phyloP scores from a whole-genome alignment of 2,329 filamentous ascomycete genomes.

The Falciphora oryzae region DNA sequence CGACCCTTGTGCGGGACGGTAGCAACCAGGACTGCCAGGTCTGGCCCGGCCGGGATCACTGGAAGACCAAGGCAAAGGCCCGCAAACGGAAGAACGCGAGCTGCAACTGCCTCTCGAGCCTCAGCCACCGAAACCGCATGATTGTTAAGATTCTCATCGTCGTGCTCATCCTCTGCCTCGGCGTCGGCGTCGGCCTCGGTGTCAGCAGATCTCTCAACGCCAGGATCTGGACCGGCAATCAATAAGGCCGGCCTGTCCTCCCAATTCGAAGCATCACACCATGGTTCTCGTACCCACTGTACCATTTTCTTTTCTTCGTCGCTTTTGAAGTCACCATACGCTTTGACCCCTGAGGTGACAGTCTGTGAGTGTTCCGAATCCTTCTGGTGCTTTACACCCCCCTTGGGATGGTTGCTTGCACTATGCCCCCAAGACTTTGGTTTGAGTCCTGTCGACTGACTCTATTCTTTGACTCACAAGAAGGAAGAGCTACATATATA shows the following conservation, averaged over 20 bases:
- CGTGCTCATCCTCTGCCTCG: conserved; percentile 46
- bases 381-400: not conserved
- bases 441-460: not conserved
- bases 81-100: conserved; percentile 45
- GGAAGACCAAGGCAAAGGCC: conserved; percentile 53
- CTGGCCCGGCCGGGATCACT: conserved; percentile 55
- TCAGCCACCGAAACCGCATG: conserved; percentile 50
- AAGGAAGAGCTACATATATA: not conserved
- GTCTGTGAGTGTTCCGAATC: not conserved
- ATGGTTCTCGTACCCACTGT: not conserved
- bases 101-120: conserved; percentile 46
- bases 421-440: not conserved
- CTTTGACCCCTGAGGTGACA: conserved; percentile 1
- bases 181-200: conserved; percentile 52
- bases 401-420: not conserved
- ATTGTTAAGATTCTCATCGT: conserved; percentile 48
- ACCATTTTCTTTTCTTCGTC: not conserved
- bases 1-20: conserved; percentile 27
- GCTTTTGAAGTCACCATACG: not conserved
- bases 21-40: conserved; percentile 42
- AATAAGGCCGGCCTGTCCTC: not conserved
- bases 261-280: not conserved
- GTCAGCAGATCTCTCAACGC: conserved; percentile 56
- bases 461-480: not conserved
- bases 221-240: conserved; percentile 43